phyloP scores from a whole-genome alignment of 1,284 basidiomycete species.

The Ganoderma sinense region DNA sequence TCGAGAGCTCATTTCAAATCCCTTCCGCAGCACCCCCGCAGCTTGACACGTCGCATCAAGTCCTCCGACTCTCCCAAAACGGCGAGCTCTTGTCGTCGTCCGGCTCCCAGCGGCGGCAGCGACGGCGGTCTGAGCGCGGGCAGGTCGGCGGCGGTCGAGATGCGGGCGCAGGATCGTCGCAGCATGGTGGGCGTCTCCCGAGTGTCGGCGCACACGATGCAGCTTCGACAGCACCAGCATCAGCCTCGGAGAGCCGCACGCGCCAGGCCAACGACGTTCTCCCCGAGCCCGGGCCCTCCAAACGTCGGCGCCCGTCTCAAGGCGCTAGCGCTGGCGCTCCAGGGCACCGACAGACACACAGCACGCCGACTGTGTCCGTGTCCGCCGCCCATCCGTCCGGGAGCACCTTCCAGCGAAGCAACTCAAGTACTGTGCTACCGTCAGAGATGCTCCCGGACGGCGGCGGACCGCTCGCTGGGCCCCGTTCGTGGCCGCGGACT shows the following conservation, averaged over 20 bases:
- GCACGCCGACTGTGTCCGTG: background rate
- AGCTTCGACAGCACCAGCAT: constrained; percentile 4
- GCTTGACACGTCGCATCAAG: constrained; percentile 16
- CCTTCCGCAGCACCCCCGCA: constrained; percentile 6
- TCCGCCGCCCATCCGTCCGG: background rate
- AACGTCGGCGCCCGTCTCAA: background rate
- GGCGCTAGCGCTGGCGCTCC: background rate
- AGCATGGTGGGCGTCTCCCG: constrained; percentile 10
- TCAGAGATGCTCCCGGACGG: constrained; percentile 9
- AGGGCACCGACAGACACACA: background rate
- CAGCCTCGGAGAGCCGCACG: background rate
- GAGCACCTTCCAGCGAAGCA: constrained; percentile 13
- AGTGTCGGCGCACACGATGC: constrained; percentile 14
- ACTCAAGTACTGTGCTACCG: constrained; percentile 13
- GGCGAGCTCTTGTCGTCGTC: background rate
- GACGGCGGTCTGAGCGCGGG: constrained; percentile 2
- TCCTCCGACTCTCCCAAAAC: background rate
- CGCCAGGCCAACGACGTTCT: background rate
- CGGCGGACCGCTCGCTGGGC: constrained; percentile 1
- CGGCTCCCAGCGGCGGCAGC: background rate
- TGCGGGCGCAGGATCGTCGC: constrained; percentile 7
- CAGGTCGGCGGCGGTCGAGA: background rate
- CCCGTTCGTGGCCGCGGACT: constrained; percentile 16
- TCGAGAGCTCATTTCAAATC: constrained; percentile 23
- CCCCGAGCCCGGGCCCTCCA: background rate